Base-by-base conservation (phyloP, 257 asterid genomes). In the Cinchona pubescens region DNA sequence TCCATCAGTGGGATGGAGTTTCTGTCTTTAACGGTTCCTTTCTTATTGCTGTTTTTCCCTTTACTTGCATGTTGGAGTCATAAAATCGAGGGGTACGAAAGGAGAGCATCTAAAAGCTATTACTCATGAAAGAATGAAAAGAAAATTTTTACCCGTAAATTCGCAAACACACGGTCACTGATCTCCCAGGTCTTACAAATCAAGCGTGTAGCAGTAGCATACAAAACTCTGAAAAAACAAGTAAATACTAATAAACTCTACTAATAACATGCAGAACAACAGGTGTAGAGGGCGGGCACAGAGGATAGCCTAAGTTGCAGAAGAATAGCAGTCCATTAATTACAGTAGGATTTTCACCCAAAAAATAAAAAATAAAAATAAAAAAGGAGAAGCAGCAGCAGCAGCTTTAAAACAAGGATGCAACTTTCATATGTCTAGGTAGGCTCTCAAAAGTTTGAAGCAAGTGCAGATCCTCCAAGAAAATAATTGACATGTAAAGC, bases 181-280 rank as follows among this genome's bases (percentile, higher is more conserved):
- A 83, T 86, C 88, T 86, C 99, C 99, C 99, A 95, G 19, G 99
- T 85, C 88, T 90, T 95, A 85, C 96, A 91, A 76, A 92, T 79
- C 85, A 92, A 81, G 81, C 99, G 99, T 75, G 84, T 84, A 18
- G 96, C 98, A 74, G 96, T 88, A 74, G 96, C 92, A 85, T 86
- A 88, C 76, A 91, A 67, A 80, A 85, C 88, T 71, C 99, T 92
- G 88, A 69, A 76, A n/a, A 74, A 67, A 67, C 46, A 73, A 81
- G 61, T 21, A 55, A 4, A 6, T 38, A 40, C 8, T 66, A 71
- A 25, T 66, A 81, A 73, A 62, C 69, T 56, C 38, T 73, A 27
- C 70, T 29, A 55, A 69, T 29, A 35, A 64, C 32, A 56, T 46
- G 72, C 27, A 43, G 42, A 14, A 37, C 34, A 72, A 4, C 37